Evolutionary conservation across 129 eudicot genomes (phyloP).

Genomic region (Saussurea involucrata): DNA sequence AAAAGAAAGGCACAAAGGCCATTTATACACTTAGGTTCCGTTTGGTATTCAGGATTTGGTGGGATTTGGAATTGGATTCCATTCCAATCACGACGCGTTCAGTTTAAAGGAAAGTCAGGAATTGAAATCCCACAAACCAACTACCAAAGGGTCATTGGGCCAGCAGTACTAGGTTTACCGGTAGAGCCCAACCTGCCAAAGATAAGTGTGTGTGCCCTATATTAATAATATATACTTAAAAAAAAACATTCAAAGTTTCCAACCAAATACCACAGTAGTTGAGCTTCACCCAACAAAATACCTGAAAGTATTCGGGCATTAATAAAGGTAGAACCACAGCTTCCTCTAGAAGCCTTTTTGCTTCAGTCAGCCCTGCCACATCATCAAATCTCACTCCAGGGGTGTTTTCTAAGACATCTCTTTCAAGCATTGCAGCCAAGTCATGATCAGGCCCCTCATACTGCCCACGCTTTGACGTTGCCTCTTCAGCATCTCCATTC

Average conservation of each 20-base stretch:
- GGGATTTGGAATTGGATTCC: neutral
- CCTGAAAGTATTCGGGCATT: constrained; percentile 99
- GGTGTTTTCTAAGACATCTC: constrained; percentile 86
- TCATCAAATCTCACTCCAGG: constrained; percentile 99
- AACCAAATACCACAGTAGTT: neutral
- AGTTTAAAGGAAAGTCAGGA: constrained; percentile 60
- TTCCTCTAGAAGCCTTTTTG: constrained; percentile 78
- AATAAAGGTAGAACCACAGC: constrained; percentile 97
- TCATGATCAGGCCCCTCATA: constrained; percentile 96
- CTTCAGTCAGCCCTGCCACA: constrained; percentile 93
- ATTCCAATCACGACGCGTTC: constrained; percentile 45
- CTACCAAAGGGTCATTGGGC: neutral
- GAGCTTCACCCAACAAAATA: constrained; percentile 27
- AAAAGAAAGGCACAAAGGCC: neutral
- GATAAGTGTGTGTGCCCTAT: neutral
- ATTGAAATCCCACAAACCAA: constrained; percentile 31
- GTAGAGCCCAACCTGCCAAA: neutral
- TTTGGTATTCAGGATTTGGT: neutral
- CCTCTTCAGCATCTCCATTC: constrained; percentile 87
- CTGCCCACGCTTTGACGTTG: constrained; percentile 64
- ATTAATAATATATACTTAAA: neutral
- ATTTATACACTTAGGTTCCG: neutral
- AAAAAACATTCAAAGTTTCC: neutral
- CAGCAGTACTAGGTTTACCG: neutral
- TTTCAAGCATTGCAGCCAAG: constrained; percentile 94